Evolutionary conservation across 805 yeast genomes (phyloP), one percentile per base, ranked within the genome.

Genomic region (Nadsonia fulvescens): DNA sequence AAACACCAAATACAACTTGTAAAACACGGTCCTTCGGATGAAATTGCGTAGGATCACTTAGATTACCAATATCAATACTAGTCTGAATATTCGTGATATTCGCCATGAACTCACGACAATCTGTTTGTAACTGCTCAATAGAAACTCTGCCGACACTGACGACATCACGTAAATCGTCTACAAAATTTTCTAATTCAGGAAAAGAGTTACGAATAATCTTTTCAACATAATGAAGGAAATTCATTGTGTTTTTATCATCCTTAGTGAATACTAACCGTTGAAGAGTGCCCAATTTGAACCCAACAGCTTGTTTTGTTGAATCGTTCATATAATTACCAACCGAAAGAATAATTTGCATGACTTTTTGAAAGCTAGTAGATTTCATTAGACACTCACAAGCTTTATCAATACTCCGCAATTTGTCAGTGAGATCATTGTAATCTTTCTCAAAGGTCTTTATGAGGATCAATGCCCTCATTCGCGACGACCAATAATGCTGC

Each of bases 281-380:
- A 28, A 89, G 58, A n/a, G 94, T 78, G 23, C 78, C 73, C 32
- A 89, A 56, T 41, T 76, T 75, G 60, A 91, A 91, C 3, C 99
- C 99, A 37, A 66, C 63, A 1, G 95, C 96, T 46, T 82, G 93
- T 40, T 82, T 83, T 2, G 79, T 60, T n/a, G 69, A 57, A 41
- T 82, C 93, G 46, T 91, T 89, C 98, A 89, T 89, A 47, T 72
- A 86, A 47, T 89, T 89, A 32, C 98, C 99, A 26, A 89, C 89
- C 4, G 83, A 72, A 35, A 83, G 56, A 34, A 89, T 86, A 24
- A 89, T 68, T 30, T 78, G 82, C 42, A 91, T 63, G 9, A 89
- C 70, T 29, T 67, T 63, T 34, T 70, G 65, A 42, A 91, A 58
- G 27, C 69, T 66, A 10, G 63, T 64, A 1, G 93, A 78, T 14